Conservation (phyloP, 805 yeast species). For the Candida fluviatilis region DNA sequence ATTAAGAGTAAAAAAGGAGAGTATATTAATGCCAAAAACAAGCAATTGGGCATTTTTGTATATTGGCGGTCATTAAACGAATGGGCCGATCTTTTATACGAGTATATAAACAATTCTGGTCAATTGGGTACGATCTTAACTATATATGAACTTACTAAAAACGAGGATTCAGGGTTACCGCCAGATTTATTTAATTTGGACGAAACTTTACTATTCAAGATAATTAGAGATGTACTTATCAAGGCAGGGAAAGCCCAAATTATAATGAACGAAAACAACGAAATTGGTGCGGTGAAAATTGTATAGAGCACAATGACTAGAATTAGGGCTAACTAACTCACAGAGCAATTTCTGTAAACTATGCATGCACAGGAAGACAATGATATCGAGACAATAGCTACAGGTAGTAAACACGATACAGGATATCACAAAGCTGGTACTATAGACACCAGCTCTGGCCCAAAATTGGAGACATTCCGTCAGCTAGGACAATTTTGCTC, state of each 20-base stretch:
- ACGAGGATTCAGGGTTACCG: constrained; percentile 50
- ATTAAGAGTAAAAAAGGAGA: constrained; percentile 51
- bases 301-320: constrained; percentile 38
- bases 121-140: constrained; percentile 77
- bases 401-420: no score
- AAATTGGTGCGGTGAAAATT: constrained; percentile 75
- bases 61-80: constrained; percentile 57
- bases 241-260: constrained; percentile 71
- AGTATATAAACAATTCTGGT: constrained; percentile 60
- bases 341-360: not conserved
- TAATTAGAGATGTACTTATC: constrained; percentile 52
- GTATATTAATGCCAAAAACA: constrained; percentile 48
- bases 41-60: constrained; percentile 60
- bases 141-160: constrained; percentile 69
- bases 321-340: constrained; percentile 13
- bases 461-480: no score
- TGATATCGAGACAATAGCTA: not conserved
- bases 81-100: constrained; percentile 34
- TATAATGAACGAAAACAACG: constrained; percentile 53
- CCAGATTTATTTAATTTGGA: constrained; percentile 67
- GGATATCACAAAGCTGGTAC: no score
- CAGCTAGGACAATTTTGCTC: no score
- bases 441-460: no score
- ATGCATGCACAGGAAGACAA: not conserved
- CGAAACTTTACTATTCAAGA: constrained; percentile 46